Conservation (phyloP, 2,329 filamentous ascomycete species). For the Fusarium keratoplasticum region DNA sequence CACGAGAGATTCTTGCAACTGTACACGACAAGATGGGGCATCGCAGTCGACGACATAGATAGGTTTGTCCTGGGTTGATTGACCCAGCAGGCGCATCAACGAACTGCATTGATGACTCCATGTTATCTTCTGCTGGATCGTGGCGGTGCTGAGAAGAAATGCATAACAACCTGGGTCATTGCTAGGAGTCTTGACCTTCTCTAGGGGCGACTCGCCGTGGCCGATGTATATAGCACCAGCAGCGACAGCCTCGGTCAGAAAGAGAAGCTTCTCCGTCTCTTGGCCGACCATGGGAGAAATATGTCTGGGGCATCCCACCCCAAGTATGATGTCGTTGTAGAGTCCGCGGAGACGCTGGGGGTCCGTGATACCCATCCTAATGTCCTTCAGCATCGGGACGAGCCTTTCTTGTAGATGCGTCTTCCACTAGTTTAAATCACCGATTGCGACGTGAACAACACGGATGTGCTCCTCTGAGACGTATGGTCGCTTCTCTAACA, state of each 20-base stretch:
- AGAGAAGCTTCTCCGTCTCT: slow-evolving; percentile 25
- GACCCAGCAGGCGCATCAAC: slow-evolving; percentile 8
- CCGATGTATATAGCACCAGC: slow-evolving; percentile 28
- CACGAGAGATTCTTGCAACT: neutral
- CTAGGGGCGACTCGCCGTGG: slow-evolving; percentile 17
- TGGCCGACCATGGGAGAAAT: neutral
- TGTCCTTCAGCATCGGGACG: neutral
- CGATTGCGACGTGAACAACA: neutral
- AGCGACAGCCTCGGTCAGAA: neutral
- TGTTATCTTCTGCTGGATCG: neutral
- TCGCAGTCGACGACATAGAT: slow-evolving; percentile 36
- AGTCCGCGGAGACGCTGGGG: neutral
- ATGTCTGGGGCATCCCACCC: neutral
- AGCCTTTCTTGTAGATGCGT: neutral
- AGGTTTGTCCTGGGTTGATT: neutral
- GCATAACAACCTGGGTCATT: neutral
- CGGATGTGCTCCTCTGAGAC: slow-evolving; percentile 8
- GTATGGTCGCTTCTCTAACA: slow-evolving; percentile 5
- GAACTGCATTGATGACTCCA: slow-evolving; percentile 3
- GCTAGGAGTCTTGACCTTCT: neutral
- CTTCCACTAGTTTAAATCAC: neutral
- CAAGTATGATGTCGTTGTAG: rapidly evolving
- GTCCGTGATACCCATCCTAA: neutral
- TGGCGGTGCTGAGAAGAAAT: slow-evolving; percentile 9
- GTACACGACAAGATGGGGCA: neutral